These are phyloP conservation scores for Wallacemonas rigidus DNA, from an alignment of 208 protist genomes.

Conservation along the genomic window DNA sequence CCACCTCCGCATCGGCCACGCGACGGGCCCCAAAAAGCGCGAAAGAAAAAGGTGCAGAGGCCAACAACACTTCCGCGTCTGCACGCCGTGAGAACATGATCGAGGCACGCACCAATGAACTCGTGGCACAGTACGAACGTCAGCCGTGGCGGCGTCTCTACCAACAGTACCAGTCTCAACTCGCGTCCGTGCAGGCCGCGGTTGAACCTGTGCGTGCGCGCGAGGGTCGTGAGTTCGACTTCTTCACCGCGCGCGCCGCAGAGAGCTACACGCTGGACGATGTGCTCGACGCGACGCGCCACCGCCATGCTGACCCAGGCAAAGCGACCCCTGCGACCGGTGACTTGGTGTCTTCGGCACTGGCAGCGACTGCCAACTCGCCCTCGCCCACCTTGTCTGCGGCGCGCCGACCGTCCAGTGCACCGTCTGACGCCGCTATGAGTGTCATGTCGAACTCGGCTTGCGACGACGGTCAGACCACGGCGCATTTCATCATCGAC, in stretches of 20 bases:
- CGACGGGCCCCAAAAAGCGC: neutral
- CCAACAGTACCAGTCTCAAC: conserved; percentile 37
- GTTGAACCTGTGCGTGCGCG: conserved; percentile 41
- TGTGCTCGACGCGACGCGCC: conserved; percentile 38
- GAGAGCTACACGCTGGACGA: conserved; percentile 73
- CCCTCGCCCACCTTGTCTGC: neutral
- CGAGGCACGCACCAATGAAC: conserved; percentile 42
- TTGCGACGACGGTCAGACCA: neutral
- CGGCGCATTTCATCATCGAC: conserved; percentile 71
- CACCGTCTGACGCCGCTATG: neutral
- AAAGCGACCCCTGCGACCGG: conserved; percentile 11
- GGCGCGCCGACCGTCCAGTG: neutral
- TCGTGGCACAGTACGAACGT: conserved; percentile 35
- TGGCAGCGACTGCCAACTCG: neutral
- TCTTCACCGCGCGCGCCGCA: conserved; percentile 50
- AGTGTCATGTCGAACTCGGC: neutral
- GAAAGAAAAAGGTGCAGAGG: conserved; percentile 10
- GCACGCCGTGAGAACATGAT: conserved; percentile 34
- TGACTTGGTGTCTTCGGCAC: neutral
- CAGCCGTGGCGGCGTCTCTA: conserved; percentile 42
- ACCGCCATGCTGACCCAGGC: conserved; percentile 18
- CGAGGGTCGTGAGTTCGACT: conserved; percentile 43
- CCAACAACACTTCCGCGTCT: conserved; percentile 20
- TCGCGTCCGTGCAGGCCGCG: conserved; percentile 27
- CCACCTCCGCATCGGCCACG: conserved; percentile 25